Evolutionary conservation across 176 grass and related monocot species (phyloP).

Genomic region (Zea mays): Zm-B73-REFERENCE-NAM-5.0 NC_050097.1:134818501-134819000

Average conservation of each 20-base stretch:
- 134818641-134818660: constrained; percentile 91
- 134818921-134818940: constrained; percentile 66
- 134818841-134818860: constrained; percentile 88
- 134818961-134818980: constrained; percentile 81
- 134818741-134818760: constrained; percentile 98
- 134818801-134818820: constrained; percentile 86
- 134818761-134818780: constrained; percentile 92
- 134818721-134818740: constrained; percentile 87
- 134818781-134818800: constrained; percentile 88
- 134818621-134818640: constrained; percentile 93
- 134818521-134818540: constrained; percentile 83
- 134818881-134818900: constrained; percentile 79
- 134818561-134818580: constrained; percentile 87
- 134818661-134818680: constrained; percentile 93
- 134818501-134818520: constrained; percentile 84
- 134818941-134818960: constrained; percentile 72
- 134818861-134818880: constrained; percentile 91
- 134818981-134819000: constrained; percentile 91
- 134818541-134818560: constrained; percentile 93
- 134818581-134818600: constrained; percentile 91
- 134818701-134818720: constrained; percentile 73
- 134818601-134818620: constrained; percentile 90
- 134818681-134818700: constrained; percentile 70
- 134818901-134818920: constrained; percentile 96
- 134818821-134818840: constrained; percentile 69